Base-by-base conservation (phyloP, 2,329 filamentous ascomycete genomes). In the Albifimbria verrucaria region DNA sequence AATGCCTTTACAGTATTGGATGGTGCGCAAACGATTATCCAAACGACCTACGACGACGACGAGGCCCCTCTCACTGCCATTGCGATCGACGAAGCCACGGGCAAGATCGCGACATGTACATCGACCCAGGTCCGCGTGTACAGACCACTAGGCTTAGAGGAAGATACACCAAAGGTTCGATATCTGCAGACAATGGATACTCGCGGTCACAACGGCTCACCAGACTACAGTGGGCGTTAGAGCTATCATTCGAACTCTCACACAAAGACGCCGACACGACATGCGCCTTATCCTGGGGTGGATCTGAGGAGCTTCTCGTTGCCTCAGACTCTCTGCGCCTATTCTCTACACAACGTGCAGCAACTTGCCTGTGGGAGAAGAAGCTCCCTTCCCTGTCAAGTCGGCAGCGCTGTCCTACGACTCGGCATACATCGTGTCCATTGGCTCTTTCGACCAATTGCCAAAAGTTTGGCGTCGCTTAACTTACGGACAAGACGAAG, bases 391-490 rank as follows among this genome's bases (percentile, higher is more conserved):
- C 63, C 80, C 87, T 0, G 84, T 84, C 36, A 89, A 89, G 64
- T 82, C 87, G 53, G 92, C 92, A 3, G 77, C 80, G 9, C 85
- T 97, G 60, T 96, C 93, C 1, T 90, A 90, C 57, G 93, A 96
- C 68, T 92, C 90, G 12, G 86, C 87, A 20, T 85, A 96, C 55
- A 90, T 97, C 50, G 93, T 92, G 18, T 92, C 90, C 1, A 82
- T 89, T 12, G 89, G 91, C 42, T 76, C 79, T 48, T 84, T 90
- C 65, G 94, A 97, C 69, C 81, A 87, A 49, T 75, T 97, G 20
- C 86, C 96, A 59, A 97, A 99, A 72, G 82, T 97, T 62, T 99
- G 95, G 94, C 85, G 92, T 57, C 83, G 93, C 50, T 76, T 96
- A 22, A 89, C 88, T 9, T 97, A 93, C 66, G 91, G 91, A 15